These are phyloP conservation scores for Glarea lozoyensis DNA, from an alignment of 495 filamentous ascomycete species.

Conservation along the genomic window DNA sequence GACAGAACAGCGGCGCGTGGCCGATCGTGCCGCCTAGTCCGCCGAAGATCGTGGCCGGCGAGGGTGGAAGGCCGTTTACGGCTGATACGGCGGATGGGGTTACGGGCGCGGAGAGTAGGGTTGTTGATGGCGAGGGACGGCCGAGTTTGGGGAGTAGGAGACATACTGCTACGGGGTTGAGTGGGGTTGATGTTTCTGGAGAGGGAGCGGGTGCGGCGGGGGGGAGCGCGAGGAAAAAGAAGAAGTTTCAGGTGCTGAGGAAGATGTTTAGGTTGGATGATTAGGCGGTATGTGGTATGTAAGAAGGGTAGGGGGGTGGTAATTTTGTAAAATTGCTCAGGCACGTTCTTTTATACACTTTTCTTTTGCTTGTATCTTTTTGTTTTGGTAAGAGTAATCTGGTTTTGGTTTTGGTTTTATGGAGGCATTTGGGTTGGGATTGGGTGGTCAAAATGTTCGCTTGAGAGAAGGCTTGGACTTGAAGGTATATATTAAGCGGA, in stretches of 20 bases:
- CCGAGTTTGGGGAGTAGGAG: conserved; percentile 12
- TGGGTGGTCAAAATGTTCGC: too few relatives aligned
- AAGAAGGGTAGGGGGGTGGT: too few relatives aligned
- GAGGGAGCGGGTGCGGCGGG: neutral
- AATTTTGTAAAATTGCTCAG: conserved; percentile 1
- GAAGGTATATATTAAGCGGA: too few relatives aligned
- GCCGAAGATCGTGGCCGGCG: neutral
- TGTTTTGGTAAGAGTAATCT: too few relatives aligned
- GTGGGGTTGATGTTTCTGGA: neutral
- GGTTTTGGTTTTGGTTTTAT: too few relatives aligned
- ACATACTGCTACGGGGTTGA: conserved; percentile 12
- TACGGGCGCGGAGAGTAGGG: neutral
- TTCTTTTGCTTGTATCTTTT: too few relatives aligned
- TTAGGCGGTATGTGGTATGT: neutral
- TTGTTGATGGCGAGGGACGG: conserved; percentile 3
- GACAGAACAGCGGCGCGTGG: conserved; percentile 8
- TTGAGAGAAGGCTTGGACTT: too few relatives aligned
- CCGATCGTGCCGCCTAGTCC: conserved; percentile 1
- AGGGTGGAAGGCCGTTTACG: conserved; percentile 11
- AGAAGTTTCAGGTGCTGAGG: conserved; percentile 6
- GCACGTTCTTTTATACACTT: too few relatives aligned
- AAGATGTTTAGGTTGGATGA: conserved; percentile 1
- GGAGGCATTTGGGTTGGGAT: too few relatives aligned
- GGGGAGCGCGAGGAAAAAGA: conserved; percentile 16
- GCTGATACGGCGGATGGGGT: conserved; percentile 11